Percentiles rank a stretch among this genome's conserved stretches.
Conservation (phyloP, 192 early-diverging fungal species). For the Powellomyces hirtus region DNA sequence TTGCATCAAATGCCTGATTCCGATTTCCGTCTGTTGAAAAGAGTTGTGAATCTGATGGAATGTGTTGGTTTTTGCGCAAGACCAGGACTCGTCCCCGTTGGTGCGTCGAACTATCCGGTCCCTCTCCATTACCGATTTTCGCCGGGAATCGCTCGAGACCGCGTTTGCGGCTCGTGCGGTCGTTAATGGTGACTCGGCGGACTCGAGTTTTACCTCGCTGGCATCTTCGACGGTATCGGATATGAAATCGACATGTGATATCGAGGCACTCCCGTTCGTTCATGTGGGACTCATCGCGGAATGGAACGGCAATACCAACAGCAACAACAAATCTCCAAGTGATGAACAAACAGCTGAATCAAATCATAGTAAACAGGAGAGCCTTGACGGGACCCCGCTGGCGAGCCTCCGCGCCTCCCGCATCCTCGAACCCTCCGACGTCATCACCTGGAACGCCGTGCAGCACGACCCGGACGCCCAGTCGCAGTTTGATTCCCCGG, state of each 20-base stretch:
- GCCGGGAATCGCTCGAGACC: conserved; percentile 1
- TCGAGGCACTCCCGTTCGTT: too few species aligned
- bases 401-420: background rate
- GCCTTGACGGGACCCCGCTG: background rate
- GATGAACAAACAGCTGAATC: too few species aligned
- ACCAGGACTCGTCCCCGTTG: background rate
- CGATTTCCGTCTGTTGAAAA: background rate
- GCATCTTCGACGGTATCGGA: background rate
- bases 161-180: background rate
- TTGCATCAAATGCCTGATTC: too few species aligned
- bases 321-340: too few species aligned
- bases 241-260: conserved; percentile 1
- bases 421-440: conserved; percentile 6
- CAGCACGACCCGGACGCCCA: background rate
- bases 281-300: too few species aligned
- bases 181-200: background rate
- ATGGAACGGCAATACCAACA: too few species aligned
- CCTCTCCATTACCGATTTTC: conserved; percentile 12
- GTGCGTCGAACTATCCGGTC: background rate
- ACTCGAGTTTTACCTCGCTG: background rate
- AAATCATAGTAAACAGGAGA: too few species aligned
- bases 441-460: conserved; percentile 23
- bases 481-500: conserved; percentile 13
- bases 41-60: background rate
- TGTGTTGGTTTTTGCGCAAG: background rate